phyloP scores from a whole-genome alignment of 768 basidiomycete species.

The Cystofilobasidium ferigula region DNA sequence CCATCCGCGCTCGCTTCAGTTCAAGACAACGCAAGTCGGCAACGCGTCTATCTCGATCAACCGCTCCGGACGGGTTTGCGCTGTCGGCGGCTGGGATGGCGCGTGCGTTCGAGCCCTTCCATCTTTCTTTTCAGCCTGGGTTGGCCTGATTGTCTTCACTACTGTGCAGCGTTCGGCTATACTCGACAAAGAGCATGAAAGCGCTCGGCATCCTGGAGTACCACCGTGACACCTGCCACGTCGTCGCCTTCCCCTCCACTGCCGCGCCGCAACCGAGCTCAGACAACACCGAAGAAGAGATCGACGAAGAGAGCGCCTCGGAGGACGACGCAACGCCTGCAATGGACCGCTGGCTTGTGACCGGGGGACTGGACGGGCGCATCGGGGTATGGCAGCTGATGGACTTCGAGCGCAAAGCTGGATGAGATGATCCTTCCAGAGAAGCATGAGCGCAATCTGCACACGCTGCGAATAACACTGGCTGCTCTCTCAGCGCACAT shows the following conservation, averaged over 20 bases:
- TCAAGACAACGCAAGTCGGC: slow-evolving; percentile 60
- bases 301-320: slow-evolving; percentile 42
- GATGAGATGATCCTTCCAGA: no score
- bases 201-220: slow-evolving; percentile 71
- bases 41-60: slow-evolving; percentile 66
- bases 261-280: neutral
- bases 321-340: slow-evolving; percentile 48
- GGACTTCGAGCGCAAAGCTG: slow-evolving; percentile 32
- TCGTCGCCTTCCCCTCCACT: slow-evolving; percentile 56
- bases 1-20: neutral
- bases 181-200: slow-evolving; percentile 68
- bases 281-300: slow-evolving; percentile 14
- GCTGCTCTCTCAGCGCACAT: no score
- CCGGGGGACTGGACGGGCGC: slow-evolving; percentile 56
- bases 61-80: slow-evolving; percentile 65
- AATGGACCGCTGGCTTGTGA: slow-evolving; percentile 52
- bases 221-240: slow-evolving; percentile 68
- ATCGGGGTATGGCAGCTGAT: slow-evolving; percentile 58
- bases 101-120: slow-evolving; percentile 47
- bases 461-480: no score
- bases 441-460: neutral
- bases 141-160: no score
- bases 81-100: slow-evolving; percentile 90
- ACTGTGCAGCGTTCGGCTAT: slow-evolving; percentile 66
- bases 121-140: neutral